Base-by-base conservation (phyloP, 345 rosid genomes). In the Mercurialis annua region DNA sequence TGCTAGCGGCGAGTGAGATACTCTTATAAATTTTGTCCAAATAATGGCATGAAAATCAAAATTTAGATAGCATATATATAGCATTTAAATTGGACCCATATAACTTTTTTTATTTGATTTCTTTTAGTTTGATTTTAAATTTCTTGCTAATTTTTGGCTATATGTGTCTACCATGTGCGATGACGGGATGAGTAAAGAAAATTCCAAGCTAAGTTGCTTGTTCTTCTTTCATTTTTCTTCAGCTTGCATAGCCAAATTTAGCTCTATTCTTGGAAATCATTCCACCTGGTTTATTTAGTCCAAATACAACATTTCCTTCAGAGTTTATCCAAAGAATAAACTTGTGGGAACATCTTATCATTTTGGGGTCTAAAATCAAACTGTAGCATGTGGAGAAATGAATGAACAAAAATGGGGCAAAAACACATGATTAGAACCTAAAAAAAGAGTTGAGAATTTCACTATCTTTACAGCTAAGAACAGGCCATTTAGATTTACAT, bases 381-480 rank as follows among this genome's bases (percentile, higher is more conserved):
- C 15, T 17, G 47, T 34, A 61, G 64, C 81, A 71, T 65, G 75
- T 63, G 76, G 62, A 56, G 61, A 52, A 68, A 74, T 42, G 46
- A 66, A 40, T 5, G 8, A 34, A 56, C 43, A 65, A 55, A 65
- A 60, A 15, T 12, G 27, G 29, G 17, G 30, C 18, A 21, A 21
- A 33, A 34, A 47, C 36, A 14, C 49, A 23, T 21, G 65, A 52
- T 59, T 33, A 33, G 14, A 27, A 6, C 0, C 1, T 9, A 27
- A 38, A 29, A 29, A 29, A 40, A 33, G 24, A 54, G 10, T 27
- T n/a, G 43, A n/a, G 76, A 44, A 16, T 18, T 49, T 61, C 30
- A 49, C 52, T 40, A 21, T 11, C 70, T 73, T 76, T 75, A 78
- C 84, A 78, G 84, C 76, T 78, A 78, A 71, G 60, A 71, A 72